Base-by-base conservation (phyloP, 2,329 filamentous ascomycete genomes). In the Xylariaceae sp. region DNA sequence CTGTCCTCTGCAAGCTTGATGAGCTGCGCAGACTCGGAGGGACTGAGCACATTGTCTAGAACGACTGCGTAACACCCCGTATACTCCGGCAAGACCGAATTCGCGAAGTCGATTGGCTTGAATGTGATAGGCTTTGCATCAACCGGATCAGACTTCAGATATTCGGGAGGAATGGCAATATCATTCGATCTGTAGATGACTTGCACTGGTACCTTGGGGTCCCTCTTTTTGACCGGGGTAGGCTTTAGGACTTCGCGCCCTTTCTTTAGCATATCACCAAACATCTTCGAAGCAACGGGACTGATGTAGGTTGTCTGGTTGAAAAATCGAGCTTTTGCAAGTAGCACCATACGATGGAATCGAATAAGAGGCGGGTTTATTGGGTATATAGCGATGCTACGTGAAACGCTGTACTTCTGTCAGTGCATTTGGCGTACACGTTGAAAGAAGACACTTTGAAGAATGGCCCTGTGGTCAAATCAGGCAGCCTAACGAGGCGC, bases 21-120 rank as follows among this genome's bases (percentile, higher is more conserved):
- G 0, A 90, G 73, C 31, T 75, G 63, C 0, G 69, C 64, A 68
- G 88, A 92, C 72, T 92, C 89, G 9, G 71, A 66, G n/a, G 75
- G 71, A 12, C 76, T 80, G 51, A 88, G 65, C n/a, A 84, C 78
- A 54, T 84, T 74, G 66, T 89, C 84, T 5, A 89, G 73, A 1
- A 88, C 70, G 7, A 80, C 76, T 5, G 86, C 86, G 66, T 83
- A 85, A 14, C 69, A 61, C 31, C 72, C 70, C 19, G 73, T 67
- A 69, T 83, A 84, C 57, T 81, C 73, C 1, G 76, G 76, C 2
- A 89, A 64, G 0, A 62, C 57, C 16, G 75, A 76, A 42, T 70
- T 61, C 9, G 65, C 58, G 62, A 85, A 88, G 66, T 87, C 72
- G 61, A 89, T 76, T 14, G 67, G 68, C 2, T 66, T 65, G 40